Evolutionary conservation across 192 early-diverging fungal species (phyloP).

Genomic region (Coemansia sp.): DNA sequence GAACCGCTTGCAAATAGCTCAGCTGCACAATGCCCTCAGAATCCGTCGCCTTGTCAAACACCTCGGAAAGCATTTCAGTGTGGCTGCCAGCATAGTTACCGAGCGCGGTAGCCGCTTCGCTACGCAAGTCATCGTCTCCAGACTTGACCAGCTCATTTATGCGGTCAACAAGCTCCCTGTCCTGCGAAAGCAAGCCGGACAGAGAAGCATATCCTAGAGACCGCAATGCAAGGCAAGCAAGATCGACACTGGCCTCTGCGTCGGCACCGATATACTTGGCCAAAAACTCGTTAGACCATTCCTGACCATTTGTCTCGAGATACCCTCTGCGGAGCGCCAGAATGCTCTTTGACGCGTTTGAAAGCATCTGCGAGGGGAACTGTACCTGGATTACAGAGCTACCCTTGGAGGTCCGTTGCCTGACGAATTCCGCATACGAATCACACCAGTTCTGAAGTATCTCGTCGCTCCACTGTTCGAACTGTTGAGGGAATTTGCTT

Average conservation of each 20-base stretch:
- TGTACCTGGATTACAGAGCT: conserved; percentile 29
- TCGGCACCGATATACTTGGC: conserved; percentile 6
- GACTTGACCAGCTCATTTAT: conserved; percentile 20
- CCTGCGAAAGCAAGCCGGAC: conserved; percentile 13
- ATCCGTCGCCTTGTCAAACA: conserved; percentile 28
- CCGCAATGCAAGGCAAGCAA: conserved; percentile 34
- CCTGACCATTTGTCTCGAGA: conserved; percentile 17
- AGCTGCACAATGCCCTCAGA: conserved; percentile 1
- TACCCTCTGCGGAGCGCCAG: conserved; percentile 31
- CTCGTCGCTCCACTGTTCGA: conserved; percentile 16
- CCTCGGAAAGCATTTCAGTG: conserved; percentile 19
- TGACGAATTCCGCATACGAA: conserved; percentile 14
- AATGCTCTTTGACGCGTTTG: conserved; percentile 30
- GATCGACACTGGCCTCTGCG: conserved; percentile 13
- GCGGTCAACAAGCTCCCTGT: conserved; percentile 10
- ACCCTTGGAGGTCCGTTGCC: conserved; percentile 15
- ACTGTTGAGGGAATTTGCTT: conserved; percentile 16
- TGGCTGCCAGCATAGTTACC: conserved; percentile 31
- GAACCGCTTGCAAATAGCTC: conserved; percentile 35
- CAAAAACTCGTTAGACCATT: conserved; percentile 29
- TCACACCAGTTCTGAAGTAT: conserved; percentile 20
- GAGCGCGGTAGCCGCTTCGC: conserved; percentile 40
- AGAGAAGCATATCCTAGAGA: conserved; percentile 33
- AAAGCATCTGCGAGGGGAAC: conserved; percentile 25
- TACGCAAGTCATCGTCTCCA: conserved; percentile 32